phyloP scores from a whole-genome alignment of 768 basidiomycete genomes.

The Mycena epipterygia region DNA sequence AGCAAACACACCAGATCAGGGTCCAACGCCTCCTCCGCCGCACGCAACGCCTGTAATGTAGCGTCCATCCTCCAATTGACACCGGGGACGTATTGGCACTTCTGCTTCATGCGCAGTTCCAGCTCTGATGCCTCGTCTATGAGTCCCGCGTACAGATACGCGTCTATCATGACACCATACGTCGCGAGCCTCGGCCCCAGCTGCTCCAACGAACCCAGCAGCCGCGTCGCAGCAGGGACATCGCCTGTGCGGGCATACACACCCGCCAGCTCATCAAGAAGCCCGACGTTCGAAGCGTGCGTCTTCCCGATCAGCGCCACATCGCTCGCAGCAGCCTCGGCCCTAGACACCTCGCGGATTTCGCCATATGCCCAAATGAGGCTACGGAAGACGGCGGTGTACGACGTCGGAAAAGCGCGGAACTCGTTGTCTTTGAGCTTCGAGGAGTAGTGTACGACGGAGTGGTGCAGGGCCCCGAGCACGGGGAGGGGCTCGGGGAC shows the following conservation, averaged over 20 bases:
- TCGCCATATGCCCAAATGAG: slow-evolving; percentile 30
- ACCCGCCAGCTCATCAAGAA: slow-evolving; percentile 26
- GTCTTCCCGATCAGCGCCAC: slow-evolving; percentile 21
- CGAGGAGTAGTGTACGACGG: slow-evolving; percentile 26
- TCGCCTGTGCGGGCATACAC: slow-evolving; percentile 27
- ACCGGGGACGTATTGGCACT: slow-evolving; percentile 23
- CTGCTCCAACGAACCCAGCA: slow-evolving; percentile 24
- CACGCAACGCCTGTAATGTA: slow-evolving; percentile 11
- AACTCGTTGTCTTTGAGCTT: slow-evolving; percentile 20
- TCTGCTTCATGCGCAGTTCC: slow-evolving; percentile 27
- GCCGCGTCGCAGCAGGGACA: slow-evolving; percentile 8
- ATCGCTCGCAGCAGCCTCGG: slow-evolving; percentile 19
- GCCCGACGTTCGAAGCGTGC: not conserved
- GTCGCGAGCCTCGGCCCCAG: slow-evolving; percentile 16
- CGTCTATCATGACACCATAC: slow-evolving; percentile 36
- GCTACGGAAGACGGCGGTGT: slow-evolving; percentile 31
- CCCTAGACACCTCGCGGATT: slow-evolving; percentile 7
- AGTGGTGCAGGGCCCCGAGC: slow-evolving; percentile 13
- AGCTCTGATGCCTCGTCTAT: slow-evolving; percentile 18
- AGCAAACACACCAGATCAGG: not conserved
- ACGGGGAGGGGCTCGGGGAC: slow-evolving; percentile 6
- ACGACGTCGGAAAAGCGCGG: slow-evolving; percentile 32
- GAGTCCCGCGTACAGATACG: slow-evolving; percentile 15
- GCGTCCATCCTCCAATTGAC: slow-evolving; percentile 32
- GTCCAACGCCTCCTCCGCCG: slow-evolving; percentile 7